phyloP scores from a whole-genome alignment of 257 asterid genomes.

The Paraleonurus japonicus region DNA sequence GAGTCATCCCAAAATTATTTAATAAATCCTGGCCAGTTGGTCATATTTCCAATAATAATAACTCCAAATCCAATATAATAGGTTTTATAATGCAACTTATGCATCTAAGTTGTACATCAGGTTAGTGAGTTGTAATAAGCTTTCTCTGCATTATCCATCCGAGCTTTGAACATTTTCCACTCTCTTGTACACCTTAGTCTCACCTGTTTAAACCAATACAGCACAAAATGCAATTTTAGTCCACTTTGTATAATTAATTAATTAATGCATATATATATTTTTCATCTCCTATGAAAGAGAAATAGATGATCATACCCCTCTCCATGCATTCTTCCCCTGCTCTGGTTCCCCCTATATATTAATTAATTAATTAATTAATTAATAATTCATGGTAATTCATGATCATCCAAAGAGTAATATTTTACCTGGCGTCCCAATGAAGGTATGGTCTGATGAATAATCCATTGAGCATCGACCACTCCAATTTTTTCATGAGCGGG shows the following conservation, averaged over 20 bases:
- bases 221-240: too few species aligned
- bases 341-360: conserved; percentile 73
- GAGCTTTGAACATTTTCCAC: conserved; percentile 64
- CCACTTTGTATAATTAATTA: too few species aligned
- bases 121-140: conserved; percentile 46
- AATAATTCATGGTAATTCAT: too few species aligned
- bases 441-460: conserved; percentile 78
- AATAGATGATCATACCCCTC: conserved; percentile 54
- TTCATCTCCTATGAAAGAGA: neutral
- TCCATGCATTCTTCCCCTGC: conserved; percentile 60
- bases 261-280: too few species aligned
- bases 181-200: conserved; percentile 65
- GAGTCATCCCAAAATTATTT: neutral
- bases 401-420: neutral
- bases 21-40: neutral
- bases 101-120: too few species aligned
- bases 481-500: conserved; percentile 90
- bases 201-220: conserved; percentile 32
- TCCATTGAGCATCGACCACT: conserved; percentile 86
- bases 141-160: conserved; percentile 69
- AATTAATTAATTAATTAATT: too few species aligned
- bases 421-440: conserved; percentile 76
- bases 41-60: neutral
- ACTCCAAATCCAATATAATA: too few species aligned
- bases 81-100: too few species aligned